Evolutionary conservation across 2,329 filamentous ascomycete species (phyloP).

Genomic region (Stylonectria norvegica): DNA sequence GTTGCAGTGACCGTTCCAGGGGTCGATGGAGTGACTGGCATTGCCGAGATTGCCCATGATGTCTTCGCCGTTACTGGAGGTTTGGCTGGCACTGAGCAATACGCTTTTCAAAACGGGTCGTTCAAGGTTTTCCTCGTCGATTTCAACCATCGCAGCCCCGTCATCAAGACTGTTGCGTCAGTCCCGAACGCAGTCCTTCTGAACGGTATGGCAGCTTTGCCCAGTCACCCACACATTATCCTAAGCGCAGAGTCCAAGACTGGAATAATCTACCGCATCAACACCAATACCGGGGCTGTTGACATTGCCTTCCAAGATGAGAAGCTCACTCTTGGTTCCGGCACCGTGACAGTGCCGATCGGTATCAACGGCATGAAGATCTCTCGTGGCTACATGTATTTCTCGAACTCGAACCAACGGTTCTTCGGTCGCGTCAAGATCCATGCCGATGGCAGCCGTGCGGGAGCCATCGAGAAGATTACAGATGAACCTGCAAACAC

Average conservation of each 20-base stretch:
- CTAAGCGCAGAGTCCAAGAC: conserved; percentile 19
- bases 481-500: neutral
- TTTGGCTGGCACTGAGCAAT: too few relatives aligned
- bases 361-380: neutral
- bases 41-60: neutral
- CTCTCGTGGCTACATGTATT: neutral
- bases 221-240: conserved; percentile 10
- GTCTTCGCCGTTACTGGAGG: neutral
- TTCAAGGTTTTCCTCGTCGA: neutral
- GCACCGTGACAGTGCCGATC: neutral
- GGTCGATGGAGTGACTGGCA: neutral
- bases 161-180: neutral
- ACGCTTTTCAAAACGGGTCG: neutral
- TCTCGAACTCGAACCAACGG: neutral
- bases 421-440: neutral
- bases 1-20: neutral
- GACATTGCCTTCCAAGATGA: neutral
- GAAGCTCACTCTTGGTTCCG: neutral
- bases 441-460: neutral
- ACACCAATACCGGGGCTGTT: neutral
- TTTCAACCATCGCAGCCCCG: neutral
- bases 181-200: conserved; percentile 12
- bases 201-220: conserved; percentile 23
- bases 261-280: conserved; percentile 7
- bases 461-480: neutral